Conservation (phyloP, 1,139 yeast genomes). For the Zygotorulaspora mrakii region DNA sequence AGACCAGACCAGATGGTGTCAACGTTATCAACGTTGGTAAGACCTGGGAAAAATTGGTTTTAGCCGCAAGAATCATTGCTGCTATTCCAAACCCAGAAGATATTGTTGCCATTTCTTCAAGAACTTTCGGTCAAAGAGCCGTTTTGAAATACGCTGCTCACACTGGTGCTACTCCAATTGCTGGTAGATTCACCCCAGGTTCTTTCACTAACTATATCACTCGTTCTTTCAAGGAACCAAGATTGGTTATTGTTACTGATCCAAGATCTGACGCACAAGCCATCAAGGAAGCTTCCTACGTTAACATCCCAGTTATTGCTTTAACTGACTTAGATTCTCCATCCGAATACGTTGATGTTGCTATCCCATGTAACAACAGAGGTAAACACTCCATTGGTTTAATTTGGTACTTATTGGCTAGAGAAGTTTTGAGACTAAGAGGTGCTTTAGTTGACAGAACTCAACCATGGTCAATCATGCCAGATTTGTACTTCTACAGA, state of each 20-base stretch:
- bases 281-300: conserved; percentile 99
- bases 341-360: conserved; percentile 98
- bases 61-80: conserved; percentile 99
- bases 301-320: conserved; percentile 99
- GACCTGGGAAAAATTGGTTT: conserved; percentile 99
- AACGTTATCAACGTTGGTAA: conserved; percentile 97
- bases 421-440: conserved; percentile 99
- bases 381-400: conserved; percentile 99
- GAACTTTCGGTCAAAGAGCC: conserved; percentile 99
- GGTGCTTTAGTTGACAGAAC: conserved; percentile 97
- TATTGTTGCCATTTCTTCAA: conserved; percentile 97
- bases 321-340: conserved; percentile 98
- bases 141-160: conserved; percentile 99
- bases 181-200: conserved; percentile 99
- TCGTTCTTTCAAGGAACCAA: conserved; percentile 99
- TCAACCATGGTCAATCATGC: conserved; percentile 98
- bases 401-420: conserved; percentile 98
- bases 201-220: conserved; percentile 99
- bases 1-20: conserved; percentile 99
- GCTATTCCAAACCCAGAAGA: conserved; percentile 98
- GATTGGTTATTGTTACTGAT: conserved; percentile 98
- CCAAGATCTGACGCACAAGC: conserved; percentile 99
- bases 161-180: conserved; percentile 99
- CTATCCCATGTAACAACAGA: conserved; percentile 99
- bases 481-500: conserved; percentile 99